Conservation (phyloP, 2,329 filamentous ascomycete genomes). For the Pestalotiopsis sp. region DNA sequence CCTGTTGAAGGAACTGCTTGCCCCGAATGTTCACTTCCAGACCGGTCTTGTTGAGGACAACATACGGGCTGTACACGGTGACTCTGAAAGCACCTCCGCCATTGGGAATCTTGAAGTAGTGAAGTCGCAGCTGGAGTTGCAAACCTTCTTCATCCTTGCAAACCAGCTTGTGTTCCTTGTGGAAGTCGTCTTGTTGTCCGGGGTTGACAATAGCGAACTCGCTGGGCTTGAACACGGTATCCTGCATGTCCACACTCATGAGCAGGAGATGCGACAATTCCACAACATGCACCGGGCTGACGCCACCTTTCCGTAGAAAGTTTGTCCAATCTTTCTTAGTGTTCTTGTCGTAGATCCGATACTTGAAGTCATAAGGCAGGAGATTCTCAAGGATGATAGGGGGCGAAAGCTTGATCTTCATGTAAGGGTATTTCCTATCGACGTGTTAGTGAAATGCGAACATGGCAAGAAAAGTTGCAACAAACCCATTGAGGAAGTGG, state of each 20-base stretch:
- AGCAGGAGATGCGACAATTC: slow-evolving; percentile 92
- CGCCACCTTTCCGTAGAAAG: slow-evolving; percentile 92
- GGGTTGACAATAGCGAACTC: slow-evolving; percentile 98
- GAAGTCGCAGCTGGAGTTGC: slow-evolving; percentile 77
- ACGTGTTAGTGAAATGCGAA: slow-evolving; percentile 30
- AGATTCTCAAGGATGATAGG: slow-evolving; percentile 94
- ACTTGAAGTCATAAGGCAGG: slow-evolving; percentile 97
- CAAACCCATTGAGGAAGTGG: slow-evolving; percentile 76
- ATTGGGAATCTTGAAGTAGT: slow-evolving; percentile 88
- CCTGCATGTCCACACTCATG: slow-evolving; percentile 94
- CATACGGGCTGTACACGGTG: slow-evolving; percentile 91
- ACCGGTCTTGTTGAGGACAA: slow-evolving; percentile 93
- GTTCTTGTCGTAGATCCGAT: slow-evolving; percentile 97
- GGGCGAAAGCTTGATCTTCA: slow-evolving; percentile 88
- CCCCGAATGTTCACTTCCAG: slow-evolving; percentile 84
- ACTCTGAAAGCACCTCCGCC: slow-evolving; percentile 96
- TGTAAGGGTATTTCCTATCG: slow-evolving; percentile 81
- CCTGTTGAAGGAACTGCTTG: slow-evolving; percentile 84
- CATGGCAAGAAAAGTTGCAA: slow-evolving; percentile 9
- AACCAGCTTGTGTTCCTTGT: slow-evolving; percentile 74
- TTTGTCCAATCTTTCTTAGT: slow-evolving; percentile 99
- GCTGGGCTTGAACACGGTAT: slow-evolving; percentile 90
- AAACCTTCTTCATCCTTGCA: slow-evolving; percentile 86
- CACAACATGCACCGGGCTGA: slow-evolving; percentile 96
- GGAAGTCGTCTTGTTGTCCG: slow-evolving; percentile 83